phyloP scores from a whole-genome alignment of 2,329 filamentous ascomycete genomes.

The Hypoxylon sp. region DNA sequence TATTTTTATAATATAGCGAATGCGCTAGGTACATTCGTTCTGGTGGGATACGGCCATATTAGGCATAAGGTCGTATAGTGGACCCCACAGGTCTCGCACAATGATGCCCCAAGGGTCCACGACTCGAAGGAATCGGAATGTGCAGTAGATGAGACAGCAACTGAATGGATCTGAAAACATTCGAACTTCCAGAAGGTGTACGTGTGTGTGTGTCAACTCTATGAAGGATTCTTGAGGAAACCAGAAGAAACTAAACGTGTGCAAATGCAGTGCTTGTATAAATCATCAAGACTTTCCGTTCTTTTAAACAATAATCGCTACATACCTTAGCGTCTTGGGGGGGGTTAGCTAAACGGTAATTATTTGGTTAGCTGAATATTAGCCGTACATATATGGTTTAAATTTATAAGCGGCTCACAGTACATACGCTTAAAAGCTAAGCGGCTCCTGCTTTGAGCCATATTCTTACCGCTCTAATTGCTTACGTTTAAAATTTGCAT shows the following conservation, averaged over 20 bases:
- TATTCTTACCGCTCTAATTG: too few species aligned
- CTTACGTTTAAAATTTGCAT: too few species aligned
- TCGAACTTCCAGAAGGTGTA: background rate
- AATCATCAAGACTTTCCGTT: background rate
- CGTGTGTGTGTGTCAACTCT: background rate
- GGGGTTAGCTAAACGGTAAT: too few species aligned
- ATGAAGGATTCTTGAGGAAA: background rate
- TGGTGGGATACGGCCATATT: slow-evolving; percentile 5
- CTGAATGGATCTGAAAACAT: slow-evolving; percentile 12
- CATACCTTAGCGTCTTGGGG: too few species aligned
- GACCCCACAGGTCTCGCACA: slow-evolving; percentile 12
- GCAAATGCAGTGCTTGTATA: background rate
- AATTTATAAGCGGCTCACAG: too few species aligned
- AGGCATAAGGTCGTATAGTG: slow-evolving; percentile 9
- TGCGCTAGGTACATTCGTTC: background rate
- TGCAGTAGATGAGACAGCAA: slow-evolving; percentile 36
- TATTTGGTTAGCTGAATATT: too few species aligned
- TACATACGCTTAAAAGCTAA: too few species aligned
- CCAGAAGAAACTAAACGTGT: background rate
- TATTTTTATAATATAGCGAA: background rate
- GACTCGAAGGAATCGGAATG: slow-evolving; percentile 39
- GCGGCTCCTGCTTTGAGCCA: too few species aligned
- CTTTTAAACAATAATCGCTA: slow-evolving; percentile 1
- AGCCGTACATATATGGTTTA: background rate
- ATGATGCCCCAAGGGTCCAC: slow-evolving; percentile 20